These are phyloP conservation scores for Polychaeton citri DNA, from an alignment of 2,329 filamentous ascomycete species.

Conservation along the genomic window DNA sequence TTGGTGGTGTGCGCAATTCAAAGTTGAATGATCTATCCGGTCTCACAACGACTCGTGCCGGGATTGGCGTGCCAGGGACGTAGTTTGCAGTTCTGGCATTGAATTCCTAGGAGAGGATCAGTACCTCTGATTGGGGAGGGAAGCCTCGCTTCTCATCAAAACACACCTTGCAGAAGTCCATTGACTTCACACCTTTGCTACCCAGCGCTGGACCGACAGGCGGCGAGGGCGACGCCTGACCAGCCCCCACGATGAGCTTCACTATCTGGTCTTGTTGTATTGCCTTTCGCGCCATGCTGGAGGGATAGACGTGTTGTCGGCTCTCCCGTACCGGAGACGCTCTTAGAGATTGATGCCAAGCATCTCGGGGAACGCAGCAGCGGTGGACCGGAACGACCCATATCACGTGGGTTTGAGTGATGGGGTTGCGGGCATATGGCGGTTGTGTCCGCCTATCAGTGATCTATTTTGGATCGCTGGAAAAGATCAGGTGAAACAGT, in stretches of 20 bases:
- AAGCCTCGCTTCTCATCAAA: background rate
- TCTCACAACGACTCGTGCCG: conserved; percentile 80
- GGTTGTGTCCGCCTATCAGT: no score
- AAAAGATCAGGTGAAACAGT: no score
- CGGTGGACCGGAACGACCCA: background rate
- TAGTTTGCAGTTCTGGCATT: conserved; percentile 88
- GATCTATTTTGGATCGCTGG: no score
- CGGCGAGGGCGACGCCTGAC: conserved; percentile 85
- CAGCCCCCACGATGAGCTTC: conserved; percentile 94
- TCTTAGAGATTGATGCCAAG: background rate
- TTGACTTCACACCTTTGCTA: conserved; percentile 95
- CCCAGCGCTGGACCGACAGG: conserved; percentile 93
- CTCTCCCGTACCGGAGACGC: background rate
- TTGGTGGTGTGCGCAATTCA: conserved; percentile 87
- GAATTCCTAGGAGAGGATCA: conserved; percentile 59
- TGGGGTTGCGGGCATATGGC: no score
- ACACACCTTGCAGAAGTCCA: conserved; percentile 95
- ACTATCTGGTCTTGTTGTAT: conserved; percentile 60
- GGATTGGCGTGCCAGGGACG: conserved; percentile 68
- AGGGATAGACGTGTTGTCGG: background rate
- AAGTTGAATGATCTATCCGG: conserved; percentile 89
- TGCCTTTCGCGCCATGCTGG: conserved; percentile 38
- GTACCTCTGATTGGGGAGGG: conserved; percentile 2
- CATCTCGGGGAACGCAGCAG: background rate
- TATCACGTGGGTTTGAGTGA: no score